These are phyloP conservation scores for Phaeotremella skinneri DNA, from an alignment of 768 basidiomycete species.

Conservation along the genomic window DNA sequence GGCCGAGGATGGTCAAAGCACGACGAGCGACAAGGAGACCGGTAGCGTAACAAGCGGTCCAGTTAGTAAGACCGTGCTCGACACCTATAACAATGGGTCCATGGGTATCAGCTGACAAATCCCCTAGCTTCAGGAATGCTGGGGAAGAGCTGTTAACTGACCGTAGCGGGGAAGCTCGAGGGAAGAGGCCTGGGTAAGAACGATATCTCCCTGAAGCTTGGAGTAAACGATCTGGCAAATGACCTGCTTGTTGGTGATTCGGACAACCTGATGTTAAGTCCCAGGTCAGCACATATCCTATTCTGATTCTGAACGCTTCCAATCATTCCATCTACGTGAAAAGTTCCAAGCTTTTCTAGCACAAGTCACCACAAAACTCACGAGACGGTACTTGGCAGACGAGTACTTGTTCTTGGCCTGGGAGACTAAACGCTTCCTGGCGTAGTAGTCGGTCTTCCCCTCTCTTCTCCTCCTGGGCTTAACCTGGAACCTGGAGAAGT, in stretches of 20 bases:
- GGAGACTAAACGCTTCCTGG: conserved; percentile 90
- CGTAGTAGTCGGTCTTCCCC: conserved; percentile 99
- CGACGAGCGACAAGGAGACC: conserved; percentile 93
- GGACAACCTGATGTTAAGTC: conserved; percentile 65
- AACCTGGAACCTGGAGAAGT: conserved; percentile 92
- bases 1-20: conserved; percentile 88
- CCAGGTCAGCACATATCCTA: neutral
- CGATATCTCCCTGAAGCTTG: conserved; percentile 93
- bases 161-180: conserved; percentile 92
- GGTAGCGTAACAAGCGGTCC: conserved; percentile 97
- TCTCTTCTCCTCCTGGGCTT: conserved; percentile 97
- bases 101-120: neutral
- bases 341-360: too few relatives aligned
- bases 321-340: neutral
- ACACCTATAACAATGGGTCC: conserved; percentile 58
- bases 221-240: conserved; percentile 89
- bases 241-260: conserved; percentile 96
- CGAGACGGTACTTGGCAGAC: conserved; percentile 84
- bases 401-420: conserved; percentile 99
- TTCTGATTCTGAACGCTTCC: neutral
- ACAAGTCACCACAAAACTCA: conserved; percentile 2
- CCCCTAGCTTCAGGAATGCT: too few relatives aligned
- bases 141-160: too few relatives aligned
- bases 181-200: conserved; percentile 82
- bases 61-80: conserved; percentile 97